phyloP scores from a whole-genome alignment of 2,329 filamentous ascomycete genomes.

The Cercospora sesami region DNA sequence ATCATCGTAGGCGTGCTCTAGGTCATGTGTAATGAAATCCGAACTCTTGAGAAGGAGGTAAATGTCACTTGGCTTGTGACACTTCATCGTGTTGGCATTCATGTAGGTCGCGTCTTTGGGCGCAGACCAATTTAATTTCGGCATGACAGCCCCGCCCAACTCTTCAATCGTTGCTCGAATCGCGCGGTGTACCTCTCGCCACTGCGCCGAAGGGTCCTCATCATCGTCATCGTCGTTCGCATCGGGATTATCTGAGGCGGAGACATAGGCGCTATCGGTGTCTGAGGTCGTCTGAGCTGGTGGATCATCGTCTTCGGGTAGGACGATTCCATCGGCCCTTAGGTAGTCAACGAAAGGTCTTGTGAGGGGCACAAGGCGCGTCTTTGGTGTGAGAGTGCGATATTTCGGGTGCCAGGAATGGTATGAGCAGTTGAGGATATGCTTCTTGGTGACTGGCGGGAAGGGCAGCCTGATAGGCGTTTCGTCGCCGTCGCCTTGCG shows the following conservation, averaged over 20 bases:
- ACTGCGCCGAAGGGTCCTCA: constrained; percentile 61
- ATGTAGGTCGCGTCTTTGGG: constrained; percentile 98
- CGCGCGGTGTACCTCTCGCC: constrained; percentile 70
- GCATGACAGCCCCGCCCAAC: constrained; percentile 80
- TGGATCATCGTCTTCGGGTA: constrained; percentile 66
- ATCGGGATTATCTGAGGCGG: constrained; percentile 41
- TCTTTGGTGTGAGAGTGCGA: constrained; percentile 77
- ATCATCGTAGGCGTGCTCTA: constrained; percentile 89
- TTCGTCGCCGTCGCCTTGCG: not conserved
- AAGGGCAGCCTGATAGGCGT: constrained; percentile 59
- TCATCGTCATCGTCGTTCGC: constrained; percentile 59
- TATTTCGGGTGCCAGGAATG: constrained; percentile 89
- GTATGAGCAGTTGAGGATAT: constrained; percentile 93
- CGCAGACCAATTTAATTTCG: constrained; percentile 96
- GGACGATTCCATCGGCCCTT: constrained; percentile 85
- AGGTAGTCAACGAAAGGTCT: constrained; percentile 80
- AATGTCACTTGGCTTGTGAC: constrained; percentile 81
- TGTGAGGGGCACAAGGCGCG: constrained; percentile 76
- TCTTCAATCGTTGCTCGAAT: constrained; percentile 77
- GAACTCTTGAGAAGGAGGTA: constrained; percentile 93
- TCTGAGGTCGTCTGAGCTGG: constrained; percentile 40
- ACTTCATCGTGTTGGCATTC: constrained; percentile 84
- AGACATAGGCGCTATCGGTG: constrained; percentile 55
- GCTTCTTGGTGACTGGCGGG: constrained; percentile 76
- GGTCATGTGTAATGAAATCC: constrained; percentile 89